phyloP scores from a whole-genome alignment of 1,284 basidiomycete species.

The Tremellales sp. region DNA sequence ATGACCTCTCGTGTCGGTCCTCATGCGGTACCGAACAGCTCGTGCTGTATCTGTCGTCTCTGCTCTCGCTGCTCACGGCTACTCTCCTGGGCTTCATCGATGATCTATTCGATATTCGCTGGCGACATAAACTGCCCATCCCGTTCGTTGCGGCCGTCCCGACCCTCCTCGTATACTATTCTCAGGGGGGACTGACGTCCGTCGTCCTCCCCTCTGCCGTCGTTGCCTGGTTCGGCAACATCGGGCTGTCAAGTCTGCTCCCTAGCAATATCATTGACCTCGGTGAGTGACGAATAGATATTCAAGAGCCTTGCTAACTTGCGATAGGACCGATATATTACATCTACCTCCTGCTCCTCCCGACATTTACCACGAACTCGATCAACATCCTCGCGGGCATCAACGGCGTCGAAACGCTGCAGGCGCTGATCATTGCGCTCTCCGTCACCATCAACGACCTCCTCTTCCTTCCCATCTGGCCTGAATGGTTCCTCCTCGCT shows the following conservation, averaged over 20 bases:
- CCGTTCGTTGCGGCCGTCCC: slow-evolving; percentile 94
- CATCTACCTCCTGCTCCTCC: slow-evolving; percentile 90
- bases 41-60: slow-evolving; percentile 84
- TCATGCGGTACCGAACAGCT: slow-evolving; percentile 54
- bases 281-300: slow-evolving; percentile 66
- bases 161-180: slow-evolving; percentile 91
- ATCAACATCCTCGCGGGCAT: slow-evolving; percentile 99
- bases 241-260: slow-evolving; percentile 26
- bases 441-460: slow-evolving; percentile 90
- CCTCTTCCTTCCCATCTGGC: slow-evolving; percentile 71
- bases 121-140: slow-evolving; percentile 97
- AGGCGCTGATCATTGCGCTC: slow-evolving; percentile 86
- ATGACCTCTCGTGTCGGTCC: slow-evolving; percentile 2
- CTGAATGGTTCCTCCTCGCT: slow-evolving; percentile 64
- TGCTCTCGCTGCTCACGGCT: slow-evolving; percentile 85
- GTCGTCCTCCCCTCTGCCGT: slow-evolving; percentile 88
- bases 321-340: slow-evolving; percentile 94
- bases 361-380: slow-evolving; percentile 95
- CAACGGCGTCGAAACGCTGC: slow-evolving; percentile 91
- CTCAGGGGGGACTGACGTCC: slow-evolving; percentile 86
- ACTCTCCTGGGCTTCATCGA: slow-evolving; percentile 94
- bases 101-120: slow-evolving; percentile 97
- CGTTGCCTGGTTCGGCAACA: slow-evolving; percentile 56
- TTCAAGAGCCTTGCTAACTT: background rate
- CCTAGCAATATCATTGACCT: slow-evolving; percentile 74